A percentile compares a stretch with the other conserved stretches of the same genome.
Conservation (phyloP, 805 yeast species). For the Suhomyces canberraensis region DNA sequence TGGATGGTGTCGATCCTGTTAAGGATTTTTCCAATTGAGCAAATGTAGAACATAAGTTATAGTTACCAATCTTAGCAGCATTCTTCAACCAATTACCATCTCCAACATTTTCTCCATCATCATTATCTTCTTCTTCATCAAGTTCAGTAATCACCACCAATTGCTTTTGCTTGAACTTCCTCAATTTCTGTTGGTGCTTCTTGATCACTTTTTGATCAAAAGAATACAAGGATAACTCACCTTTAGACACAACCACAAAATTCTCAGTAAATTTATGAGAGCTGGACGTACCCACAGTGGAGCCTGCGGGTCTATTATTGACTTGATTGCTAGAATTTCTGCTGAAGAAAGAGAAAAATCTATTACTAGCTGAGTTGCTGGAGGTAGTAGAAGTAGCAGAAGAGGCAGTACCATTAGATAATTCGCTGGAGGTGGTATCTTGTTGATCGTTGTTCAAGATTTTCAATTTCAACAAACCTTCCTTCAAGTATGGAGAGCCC, state of each 20-base stretch:
- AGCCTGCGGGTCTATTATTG: constrained; percentile 1
- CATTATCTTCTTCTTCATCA: constrained; percentile 19
- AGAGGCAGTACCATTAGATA: constrained; percentile 12
- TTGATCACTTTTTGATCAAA: constrained; percentile 46
- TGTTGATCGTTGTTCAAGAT: constrained; percentile 36
- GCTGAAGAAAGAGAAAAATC: constrained; percentile 29
- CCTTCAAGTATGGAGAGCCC: constrained; percentile 79
- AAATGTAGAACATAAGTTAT: constrained; percentile 50
- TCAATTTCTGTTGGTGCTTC: constrained; percentile 34
- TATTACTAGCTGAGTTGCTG: constrained; percentile 11
- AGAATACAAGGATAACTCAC: constrained; percentile 57
- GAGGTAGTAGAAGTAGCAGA: constrained; percentile 12
- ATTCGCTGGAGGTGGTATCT: constrained; percentile 19
- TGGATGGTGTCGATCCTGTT: constrained; percentile 3
- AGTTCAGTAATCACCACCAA: constrained; percentile 9
- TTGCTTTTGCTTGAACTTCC: constrained; percentile 20
- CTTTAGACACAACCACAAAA: constrained; percentile 67
- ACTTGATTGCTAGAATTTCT: constrained; percentile 2
- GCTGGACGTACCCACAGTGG: constrained; percentile 14
- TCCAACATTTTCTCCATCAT: constrained; percentile 37
- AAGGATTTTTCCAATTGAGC: constrained; percentile 36
- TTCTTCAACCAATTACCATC: constrained; percentile 70
- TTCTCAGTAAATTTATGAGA: constrained; percentile 38
- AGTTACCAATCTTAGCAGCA: constrained; percentile 55
- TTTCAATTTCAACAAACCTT: constrained; percentile 55